Evolutionary conservation across 2,329 filamentous ascomycete genomes (phyloP).

Genomic region (Mycosphaerelloides madeirae): DNA sequence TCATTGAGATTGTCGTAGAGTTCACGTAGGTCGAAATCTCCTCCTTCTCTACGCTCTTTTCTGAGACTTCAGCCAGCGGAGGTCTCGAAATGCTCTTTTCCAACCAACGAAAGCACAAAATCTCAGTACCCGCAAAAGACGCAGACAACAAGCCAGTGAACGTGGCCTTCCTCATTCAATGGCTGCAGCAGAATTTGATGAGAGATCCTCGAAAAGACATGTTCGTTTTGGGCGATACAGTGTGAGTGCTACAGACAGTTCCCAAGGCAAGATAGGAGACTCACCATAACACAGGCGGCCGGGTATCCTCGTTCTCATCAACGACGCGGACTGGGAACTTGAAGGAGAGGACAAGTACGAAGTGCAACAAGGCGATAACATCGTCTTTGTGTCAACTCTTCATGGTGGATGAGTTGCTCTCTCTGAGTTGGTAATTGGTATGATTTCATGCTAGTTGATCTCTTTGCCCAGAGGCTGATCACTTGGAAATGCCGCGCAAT

Average conservation of each 20-base stretch:
- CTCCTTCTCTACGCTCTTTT: conserved; percentile 3
- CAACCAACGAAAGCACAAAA: conserved; percentile 67
- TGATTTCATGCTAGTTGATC: no score
- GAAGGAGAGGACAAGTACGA: conserved; percentile 91
- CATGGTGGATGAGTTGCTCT: conserved; percentile 86
- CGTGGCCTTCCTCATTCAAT: conserved; percentile 69
- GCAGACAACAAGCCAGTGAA: conserved; percentile 58
- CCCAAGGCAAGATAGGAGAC: neutral
- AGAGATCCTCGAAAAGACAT: conserved; percentile 79
- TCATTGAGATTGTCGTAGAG: conserved; percentile 62
- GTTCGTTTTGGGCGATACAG: conserved; percentile 79
- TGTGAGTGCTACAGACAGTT: conserved; percentile 60
- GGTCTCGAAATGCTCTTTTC: conserved; percentile 93
- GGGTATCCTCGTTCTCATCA: conserved; percentile 92
- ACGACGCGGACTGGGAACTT: conserved; percentile 97
- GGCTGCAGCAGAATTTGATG: conserved; percentile 80
- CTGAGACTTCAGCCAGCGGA: conserved; percentile 50
- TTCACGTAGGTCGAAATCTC: conserved; percentile 55
- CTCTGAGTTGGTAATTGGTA: no score
- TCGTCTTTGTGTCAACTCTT: conserved; percentile 93
- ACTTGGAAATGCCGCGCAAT: no score
- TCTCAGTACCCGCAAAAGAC: conserved; percentile 63
- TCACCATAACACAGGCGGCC: conserved; percentile 63
- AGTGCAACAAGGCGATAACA: conserved; percentile 74
- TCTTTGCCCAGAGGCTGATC: no score